phyloP scores from a whole-genome alignment of 768 basidiomycete genomes.

The Panaeolus cyanescens region DNA sequence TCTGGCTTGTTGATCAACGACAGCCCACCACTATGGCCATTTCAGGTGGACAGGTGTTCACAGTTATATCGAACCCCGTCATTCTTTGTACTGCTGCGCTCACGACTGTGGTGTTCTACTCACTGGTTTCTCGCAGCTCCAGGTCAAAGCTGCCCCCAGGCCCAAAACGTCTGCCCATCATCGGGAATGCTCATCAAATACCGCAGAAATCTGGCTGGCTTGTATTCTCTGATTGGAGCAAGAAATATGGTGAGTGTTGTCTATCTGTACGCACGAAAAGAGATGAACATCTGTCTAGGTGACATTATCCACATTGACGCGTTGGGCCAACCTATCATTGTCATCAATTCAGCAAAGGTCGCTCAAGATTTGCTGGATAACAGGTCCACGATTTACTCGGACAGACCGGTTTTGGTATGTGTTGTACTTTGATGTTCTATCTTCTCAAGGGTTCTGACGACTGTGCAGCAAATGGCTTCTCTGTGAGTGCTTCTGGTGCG shows the following conservation, averaged over 20 bases:
- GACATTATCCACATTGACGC: conserved; percentile 29
- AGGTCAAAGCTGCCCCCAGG: conserved; percentile 21
- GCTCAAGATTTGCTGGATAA: conserved; percentile 43
- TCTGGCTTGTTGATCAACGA: neutral
- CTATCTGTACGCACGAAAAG: neutral
- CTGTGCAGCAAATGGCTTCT: conserved; percentile 1
- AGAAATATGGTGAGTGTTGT: conserved; percentile 5
- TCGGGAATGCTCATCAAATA: conserved; percentile 24
- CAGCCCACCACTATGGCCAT: neutral
- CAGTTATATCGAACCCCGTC: neutral
- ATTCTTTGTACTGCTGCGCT: neutral
- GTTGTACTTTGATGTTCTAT: conserved; percentile 14
- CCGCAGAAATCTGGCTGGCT: conserved; percentile 20
- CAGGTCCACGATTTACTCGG: conserved; percentile 42
- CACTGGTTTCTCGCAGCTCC: neutral
- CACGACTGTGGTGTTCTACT: neutral
- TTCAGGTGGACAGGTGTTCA: neutral
- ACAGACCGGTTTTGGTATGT: conserved; percentile 19
- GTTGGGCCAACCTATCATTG: conserved; percentile 36
- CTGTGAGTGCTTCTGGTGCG: neutral
- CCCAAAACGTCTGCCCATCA: conserved; percentile 19
- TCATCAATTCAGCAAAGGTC: conserved; percentile 29
- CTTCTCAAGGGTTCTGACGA: no score
- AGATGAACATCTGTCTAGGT: neutral
- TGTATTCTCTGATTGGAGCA: conserved; percentile 1